Conservation (phyloP, 2,329 filamentous ascomycete genomes). For the Neurospora sp. region DNA sequence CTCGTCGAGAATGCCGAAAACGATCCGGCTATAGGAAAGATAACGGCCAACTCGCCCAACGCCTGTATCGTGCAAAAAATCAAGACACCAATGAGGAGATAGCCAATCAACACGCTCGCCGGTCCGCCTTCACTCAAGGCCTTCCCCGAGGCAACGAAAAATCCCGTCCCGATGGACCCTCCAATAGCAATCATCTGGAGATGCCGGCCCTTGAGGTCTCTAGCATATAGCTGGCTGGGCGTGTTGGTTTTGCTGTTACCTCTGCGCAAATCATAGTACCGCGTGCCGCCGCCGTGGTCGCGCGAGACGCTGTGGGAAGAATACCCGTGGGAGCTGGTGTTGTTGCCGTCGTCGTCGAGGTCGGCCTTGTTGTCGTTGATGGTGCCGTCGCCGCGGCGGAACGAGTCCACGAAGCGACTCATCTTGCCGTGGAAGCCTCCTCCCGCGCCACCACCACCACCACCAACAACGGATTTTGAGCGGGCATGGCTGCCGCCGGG, state of each 20-base stretch:
- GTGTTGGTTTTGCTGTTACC: conserved; percentile 11
- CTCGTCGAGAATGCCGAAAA: conserved; percentile 48
- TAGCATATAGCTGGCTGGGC: conserved; percentile 16
- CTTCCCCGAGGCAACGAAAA: conserved; percentile 76
- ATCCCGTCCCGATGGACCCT: conserved; percentile 81
- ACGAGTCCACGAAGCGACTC: conserved; percentile 16
- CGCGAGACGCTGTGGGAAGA: conserved; percentile 3
- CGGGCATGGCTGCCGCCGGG: neutral
- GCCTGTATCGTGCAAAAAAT: conserved; percentile 63
- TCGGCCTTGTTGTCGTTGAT: conserved; percentile 1
- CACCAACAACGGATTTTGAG: neutral
- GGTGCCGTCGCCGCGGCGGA: conserved; percentile 14
- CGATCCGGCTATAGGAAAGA: conserved; percentile 47
- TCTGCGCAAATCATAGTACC: conserved; percentile 18
- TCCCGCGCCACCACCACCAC: neutral
- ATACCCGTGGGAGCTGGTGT: neutral
- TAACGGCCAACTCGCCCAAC: conserved; percentile 46
- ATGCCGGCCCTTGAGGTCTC: conserved; percentile 59
- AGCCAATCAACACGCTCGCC: conserved; percentile 67
- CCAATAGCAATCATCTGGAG: conserved; percentile 67
- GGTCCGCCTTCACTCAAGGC: conserved; percentile 68
- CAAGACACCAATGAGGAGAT: conserved; percentile 72
- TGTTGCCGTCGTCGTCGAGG: conserved; percentile 2
- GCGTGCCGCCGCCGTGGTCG: conserved; percentile 7
- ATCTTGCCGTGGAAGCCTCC: conserved; percentile 5